phyloP scores from a whole-genome alignment of 345 rosid species.

The Iberis pinnata region DNA sequence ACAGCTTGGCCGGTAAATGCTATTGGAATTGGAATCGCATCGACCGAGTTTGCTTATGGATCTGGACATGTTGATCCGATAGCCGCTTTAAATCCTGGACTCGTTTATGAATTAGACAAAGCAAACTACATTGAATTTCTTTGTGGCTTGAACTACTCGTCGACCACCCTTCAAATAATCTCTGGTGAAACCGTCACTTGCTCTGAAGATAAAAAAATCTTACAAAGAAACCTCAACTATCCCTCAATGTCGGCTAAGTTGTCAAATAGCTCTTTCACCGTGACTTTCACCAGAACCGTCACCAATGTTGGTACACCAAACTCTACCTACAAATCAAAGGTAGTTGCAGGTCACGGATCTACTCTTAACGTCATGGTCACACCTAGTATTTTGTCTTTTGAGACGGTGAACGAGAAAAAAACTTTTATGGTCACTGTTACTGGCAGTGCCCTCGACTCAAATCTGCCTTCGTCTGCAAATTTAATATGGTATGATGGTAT shows the following conservation, averaged over 20 bases:
- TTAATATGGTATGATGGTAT: constrained; percentile 32
- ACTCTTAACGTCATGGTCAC: constrained; percentile 26
- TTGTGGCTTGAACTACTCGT: constrained; percentile 33
- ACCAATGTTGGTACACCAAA: constrained; percentile 42
- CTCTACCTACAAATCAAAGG: constrained; percentile 38
- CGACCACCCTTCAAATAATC: neutral
- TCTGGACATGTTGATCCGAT: constrained; percentile 49
- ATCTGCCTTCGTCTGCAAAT: constrained; percentile 15
- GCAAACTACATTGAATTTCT: constrained; percentile 39
- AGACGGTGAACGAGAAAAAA: constrained; percentile 30
- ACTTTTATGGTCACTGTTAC: constrained; percentile 32
- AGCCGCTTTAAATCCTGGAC: constrained; percentile 38
- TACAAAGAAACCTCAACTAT: constrained; percentile 43
- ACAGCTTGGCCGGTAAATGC: constrained; percentile 32
- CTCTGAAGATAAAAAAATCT: neutral
- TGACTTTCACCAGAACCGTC: constrained; percentile 32
- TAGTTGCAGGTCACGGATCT: neutral
- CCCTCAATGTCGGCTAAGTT: constrained; percentile 37
- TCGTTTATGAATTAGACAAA: neutral
- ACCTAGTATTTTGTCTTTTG: constrained; percentile 33
- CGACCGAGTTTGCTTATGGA: constrained; percentile 43
- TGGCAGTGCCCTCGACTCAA: neutral
- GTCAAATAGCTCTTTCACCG: constrained; percentile 1
- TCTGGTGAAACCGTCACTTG: constrained; percentile 37
- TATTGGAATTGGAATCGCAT: neutral